These are phyloP conservation scores for Xylaria bambusicola DNA, from an alignment of 495 filamentous ascomycete species.

Conservation along the genomic window DNA sequence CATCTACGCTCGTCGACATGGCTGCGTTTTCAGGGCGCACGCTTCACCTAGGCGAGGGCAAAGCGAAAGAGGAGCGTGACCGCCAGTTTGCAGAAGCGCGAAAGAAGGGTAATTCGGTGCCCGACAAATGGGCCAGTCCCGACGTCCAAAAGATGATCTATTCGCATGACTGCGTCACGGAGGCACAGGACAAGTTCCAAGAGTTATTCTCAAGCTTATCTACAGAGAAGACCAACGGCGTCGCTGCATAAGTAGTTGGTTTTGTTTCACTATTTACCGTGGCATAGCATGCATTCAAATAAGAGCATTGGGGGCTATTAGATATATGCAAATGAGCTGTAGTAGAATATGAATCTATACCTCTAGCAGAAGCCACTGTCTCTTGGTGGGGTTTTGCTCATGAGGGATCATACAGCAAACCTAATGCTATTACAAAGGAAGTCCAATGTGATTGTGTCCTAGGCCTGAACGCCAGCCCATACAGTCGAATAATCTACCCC, in stretches of 20 bases:
- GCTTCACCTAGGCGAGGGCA: constrained; percentile 73
- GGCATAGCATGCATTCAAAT: background rate
- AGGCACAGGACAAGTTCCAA: constrained; percentile 62
- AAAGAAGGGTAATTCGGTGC: constrained; percentile 56
- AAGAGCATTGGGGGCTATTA: background rate
- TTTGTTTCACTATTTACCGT: no score
- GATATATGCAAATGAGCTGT: background rate
- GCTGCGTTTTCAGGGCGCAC: constrained; percentile 66
- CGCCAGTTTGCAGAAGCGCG: constrained; percentile 65
- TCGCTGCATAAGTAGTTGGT: constrained; percentile 1
- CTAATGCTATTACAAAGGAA: constrained; percentile 11
- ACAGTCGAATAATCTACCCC: background rate
- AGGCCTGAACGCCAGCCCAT: constrained; percentile 4
- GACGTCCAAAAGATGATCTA: constrained; percentile 79
- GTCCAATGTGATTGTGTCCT: constrained; percentile 3
- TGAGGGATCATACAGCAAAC: background rate
- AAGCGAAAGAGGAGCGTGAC: constrained; percentile 75
- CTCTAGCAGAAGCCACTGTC: background rate
- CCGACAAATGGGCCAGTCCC: constrained; percentile 78
- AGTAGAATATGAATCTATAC: background rate
- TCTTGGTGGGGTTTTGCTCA: background rate
- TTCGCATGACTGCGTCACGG: constrained; percentile 66
- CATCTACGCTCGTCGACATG: constrained; percentile 68
- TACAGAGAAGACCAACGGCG: constrained; percentile 9
- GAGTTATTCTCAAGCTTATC: constrained; percentile 51